These are phyloP conservation scores for Phaeosphaeriaceae sp. DNA, from an alignment of 2,329 filamentous ascomycete species.

Conservation along the genomic window DNA sequence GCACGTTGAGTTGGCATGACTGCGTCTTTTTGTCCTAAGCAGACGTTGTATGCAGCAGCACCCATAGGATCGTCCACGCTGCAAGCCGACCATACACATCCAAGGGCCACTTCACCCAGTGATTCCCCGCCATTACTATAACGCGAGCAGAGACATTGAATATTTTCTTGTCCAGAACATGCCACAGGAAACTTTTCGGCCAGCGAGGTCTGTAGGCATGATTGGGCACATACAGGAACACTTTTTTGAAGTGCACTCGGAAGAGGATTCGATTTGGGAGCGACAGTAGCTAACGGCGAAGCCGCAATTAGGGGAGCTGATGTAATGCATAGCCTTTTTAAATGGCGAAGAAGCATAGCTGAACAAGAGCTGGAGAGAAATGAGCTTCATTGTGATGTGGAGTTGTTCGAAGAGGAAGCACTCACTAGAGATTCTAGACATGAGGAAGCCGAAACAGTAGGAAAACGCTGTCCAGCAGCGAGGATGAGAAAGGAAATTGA, in stretches of 20 bases:
- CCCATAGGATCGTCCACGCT: conserved; percentile 28
- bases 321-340: conserved; percentile 46
- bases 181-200: conserved; percentile 42
- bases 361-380: conserved; percentile 40
- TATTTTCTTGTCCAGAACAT: conserved; percentile 39
- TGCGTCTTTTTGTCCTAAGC: conserved; percentile 42
- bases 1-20: conserved; percentile 46
- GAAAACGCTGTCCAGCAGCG: conserved; percentile 47
- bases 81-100: conserved; percentile 46
- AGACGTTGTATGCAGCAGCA: conserved; percentile 45
- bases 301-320: conserved; percentile 44
- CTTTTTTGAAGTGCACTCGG: conserved; percentile 36
- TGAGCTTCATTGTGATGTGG: conserved; percentile 38
- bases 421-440: conserved; percentile 44
- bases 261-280: conserved; percentile 29
- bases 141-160: conserved; percentile 48
- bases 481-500: conserved; percentile 41
- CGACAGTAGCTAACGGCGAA: conserved; percentile 34
- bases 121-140: conserved; percentile 47
- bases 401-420: conserved; percentile 22
- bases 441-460: conserved; percentile 30
- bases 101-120: conserved; percentile 47
- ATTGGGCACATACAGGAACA: conserved; percentile 46
- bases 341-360: conserved; percentile 49
- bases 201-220: conserved; percentile 44